phyloP scores from a whole-genome alignment of 306 rosid genomes.

The Vigna trinervia region DNA sequence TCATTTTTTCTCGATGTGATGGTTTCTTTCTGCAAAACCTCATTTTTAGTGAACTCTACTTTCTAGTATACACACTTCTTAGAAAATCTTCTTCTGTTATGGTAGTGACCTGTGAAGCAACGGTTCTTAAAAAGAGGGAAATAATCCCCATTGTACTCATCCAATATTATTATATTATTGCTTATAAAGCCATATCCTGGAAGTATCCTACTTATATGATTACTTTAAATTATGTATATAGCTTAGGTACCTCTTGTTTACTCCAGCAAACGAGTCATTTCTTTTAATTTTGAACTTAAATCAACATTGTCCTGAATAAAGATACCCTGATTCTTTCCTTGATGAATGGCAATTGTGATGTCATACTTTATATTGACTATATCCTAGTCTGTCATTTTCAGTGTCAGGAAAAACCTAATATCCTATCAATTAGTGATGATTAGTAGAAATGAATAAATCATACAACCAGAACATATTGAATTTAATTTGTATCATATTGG shows the following conservation, averaged over 20 bases:
- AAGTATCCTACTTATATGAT: slow-evolving; percentile 3
- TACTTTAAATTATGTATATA: neutral
- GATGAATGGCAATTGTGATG: slow-evolving; percentile 5
- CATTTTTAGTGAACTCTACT: neutral
- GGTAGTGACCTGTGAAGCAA: neutral
- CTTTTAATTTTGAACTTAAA: slow-evolving; percentile 10
- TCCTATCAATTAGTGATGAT: slow-evolving; percentile 13
- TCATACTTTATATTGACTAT: slow-evolving; percentile 24
- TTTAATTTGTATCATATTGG: neutral
- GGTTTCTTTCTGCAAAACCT: slow-evolving; percentile 9
- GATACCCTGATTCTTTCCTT: slow-evolving; percentile 7
- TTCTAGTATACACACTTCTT: neutral
- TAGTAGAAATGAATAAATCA: neutral
- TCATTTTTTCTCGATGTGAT: slow-evolving; percentile 24
- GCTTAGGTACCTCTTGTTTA: slow-evolving; percentile 9
- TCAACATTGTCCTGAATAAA: neutral
- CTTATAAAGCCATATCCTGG: neutral
- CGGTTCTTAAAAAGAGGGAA: slow-evolving; percentile 21
- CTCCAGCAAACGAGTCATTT: neutral
- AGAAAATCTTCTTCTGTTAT: neutral
- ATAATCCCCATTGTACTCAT: neutral
- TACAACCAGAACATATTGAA: neutral
- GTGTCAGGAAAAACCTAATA: slow-evolving; percentile 14
- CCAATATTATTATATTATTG: slow-evolving; percentile 10
- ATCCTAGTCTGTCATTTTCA: slow-evolving; percentile 21